These are phyloP conservation scores for Lagenaria siceraria DNA, from an alignment of 306 rosid species.

Conservation along the genomic window DNA sequence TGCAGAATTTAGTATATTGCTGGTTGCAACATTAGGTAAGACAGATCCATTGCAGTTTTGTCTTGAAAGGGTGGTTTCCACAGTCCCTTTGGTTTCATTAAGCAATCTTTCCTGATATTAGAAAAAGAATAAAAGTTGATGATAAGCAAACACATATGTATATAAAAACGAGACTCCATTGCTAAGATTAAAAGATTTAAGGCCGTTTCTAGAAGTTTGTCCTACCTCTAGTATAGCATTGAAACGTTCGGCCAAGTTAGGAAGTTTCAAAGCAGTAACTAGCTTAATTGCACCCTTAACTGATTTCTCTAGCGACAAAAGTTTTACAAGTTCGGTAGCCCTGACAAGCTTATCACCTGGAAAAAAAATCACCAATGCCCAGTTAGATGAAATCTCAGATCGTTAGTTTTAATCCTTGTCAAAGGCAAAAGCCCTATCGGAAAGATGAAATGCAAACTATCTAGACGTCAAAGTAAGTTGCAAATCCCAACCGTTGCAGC, in stretches of 20 bases:
- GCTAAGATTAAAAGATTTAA: background rate
- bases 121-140: conserved; percentile 6
- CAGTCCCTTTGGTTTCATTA: conserved; percentile 26
- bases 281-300: conserved; percentile 91
- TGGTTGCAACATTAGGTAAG: conserved; percentile 15
- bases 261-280: conserved; percentile 80
- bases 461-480: background rate
- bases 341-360: conserved; percentile 90
- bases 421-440: background rate
- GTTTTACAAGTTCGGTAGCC: conserved; percentile 84
- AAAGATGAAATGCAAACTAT: background rate
- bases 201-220: background rate
- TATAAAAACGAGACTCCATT: background rate
- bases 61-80: conserved; percentile 19
- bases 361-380: conserved; percentile 1
- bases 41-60: conserved; percentile 16
- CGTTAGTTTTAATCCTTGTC: background rate
- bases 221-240: conserved; percentile 73
- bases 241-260: conserved; percentile 86
- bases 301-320: conserved; percentile 72
- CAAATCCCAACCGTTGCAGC: conserved; percentile 65
- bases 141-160: conserved; percentile 1
- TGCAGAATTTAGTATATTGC: conserved; percentile 11
- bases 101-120: conserved; percentile 61
- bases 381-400: background rate